These are phyloP conservation scores for Colletotrichum tabaci DNA, from an alignment of 2,329 filamentous ascomycete species.

Conservation along the genomic window DNA sequence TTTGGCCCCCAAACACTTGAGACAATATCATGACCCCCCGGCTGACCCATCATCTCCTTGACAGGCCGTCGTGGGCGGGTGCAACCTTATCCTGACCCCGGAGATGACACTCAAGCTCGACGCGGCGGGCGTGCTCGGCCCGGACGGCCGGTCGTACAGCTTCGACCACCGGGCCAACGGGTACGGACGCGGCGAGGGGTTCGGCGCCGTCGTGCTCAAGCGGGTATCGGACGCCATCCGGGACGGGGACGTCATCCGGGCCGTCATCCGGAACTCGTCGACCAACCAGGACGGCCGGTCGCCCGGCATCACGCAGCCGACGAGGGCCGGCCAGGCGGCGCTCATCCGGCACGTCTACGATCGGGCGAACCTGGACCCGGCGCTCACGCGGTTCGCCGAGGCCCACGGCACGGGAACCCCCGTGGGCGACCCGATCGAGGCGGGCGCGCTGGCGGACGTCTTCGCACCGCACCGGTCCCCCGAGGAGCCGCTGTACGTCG, in stretches of 20 bases:
- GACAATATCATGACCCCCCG: not conserved
- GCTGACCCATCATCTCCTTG: conserved; percentile 58
- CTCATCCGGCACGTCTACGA: conserved; percentile 57
- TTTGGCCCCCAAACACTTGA: no score
- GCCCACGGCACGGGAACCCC: conserved; percentile 69
- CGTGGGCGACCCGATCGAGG: conserved; percentile 70
- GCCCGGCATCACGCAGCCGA: conserved; percentile 55
- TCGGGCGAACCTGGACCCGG: conserved; percentile 47
- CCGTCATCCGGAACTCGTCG: conserved; percentile 54
- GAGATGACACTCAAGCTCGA: conserved; percentile 37
- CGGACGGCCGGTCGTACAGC: conserved; percentile 51
- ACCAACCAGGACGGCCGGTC: conserved; percentile 61
- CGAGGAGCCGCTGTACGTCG: conserved; percentile 49
- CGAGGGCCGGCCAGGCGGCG: conserved; percentile 49
- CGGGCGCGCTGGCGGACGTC: conserved; percentile 61
- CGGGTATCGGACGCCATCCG: conserved; percentile 61
- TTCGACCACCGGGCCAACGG: conserved; percentile 54
- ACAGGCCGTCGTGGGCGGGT: conserved; percentile 47
- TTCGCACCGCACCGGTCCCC: conserved; percentile 56
- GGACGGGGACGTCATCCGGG: conserved; percentile 56
- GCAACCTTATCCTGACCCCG: conserved; percentile 45
- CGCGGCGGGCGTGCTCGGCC: conserved; percentile 42
- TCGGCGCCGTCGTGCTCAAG: conserved; percentile 67
- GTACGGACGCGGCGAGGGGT: conserved; percentile 60
- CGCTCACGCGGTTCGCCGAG: conserved; percentile 54